phyloP scores from a whole-genome alignment of 306 rosid species.

The Prunus mira region DNA sequence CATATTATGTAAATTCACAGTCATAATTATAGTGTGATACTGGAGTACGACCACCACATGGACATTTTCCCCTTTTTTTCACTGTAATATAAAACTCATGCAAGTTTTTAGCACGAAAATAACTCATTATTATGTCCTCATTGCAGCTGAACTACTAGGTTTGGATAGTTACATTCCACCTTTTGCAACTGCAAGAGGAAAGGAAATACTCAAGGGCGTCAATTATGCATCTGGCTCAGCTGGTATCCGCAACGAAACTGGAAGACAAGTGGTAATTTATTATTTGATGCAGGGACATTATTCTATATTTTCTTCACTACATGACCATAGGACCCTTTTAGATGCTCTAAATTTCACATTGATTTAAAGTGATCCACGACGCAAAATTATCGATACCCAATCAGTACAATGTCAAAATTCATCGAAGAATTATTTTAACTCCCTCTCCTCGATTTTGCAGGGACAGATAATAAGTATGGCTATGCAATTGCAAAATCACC shows the following conservation, averaged over 20 bases:
- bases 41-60: no score
- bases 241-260: constrained; percentile 16
- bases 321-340: no score
- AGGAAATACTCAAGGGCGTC: not conserved
- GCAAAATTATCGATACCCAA: no score
- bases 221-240: constrained; percentile 25
- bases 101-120: no score
- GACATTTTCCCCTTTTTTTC: no score
- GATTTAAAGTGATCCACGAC: no score
- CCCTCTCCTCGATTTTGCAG: not conserved
- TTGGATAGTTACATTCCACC: constrained; percentile 52
- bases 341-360: no score
- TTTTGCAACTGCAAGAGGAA: constrained; percentile 15
- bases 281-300: no score
- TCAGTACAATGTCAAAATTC: no score
- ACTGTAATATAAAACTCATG: no score
- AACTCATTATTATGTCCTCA: not conserved
- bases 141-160: constrained; percentile 58
- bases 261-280: not conserved
- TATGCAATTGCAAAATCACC: constrained; percentile 22
- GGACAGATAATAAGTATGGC: constrained; percentile 17
- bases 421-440: not conserved
- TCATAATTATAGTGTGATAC: no score
- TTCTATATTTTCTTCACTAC: no score
- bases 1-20: not conserved